Conservation (phyloP, 2,329 filamentous ascomycete genomes). For the Periconia sp. region DNA sequence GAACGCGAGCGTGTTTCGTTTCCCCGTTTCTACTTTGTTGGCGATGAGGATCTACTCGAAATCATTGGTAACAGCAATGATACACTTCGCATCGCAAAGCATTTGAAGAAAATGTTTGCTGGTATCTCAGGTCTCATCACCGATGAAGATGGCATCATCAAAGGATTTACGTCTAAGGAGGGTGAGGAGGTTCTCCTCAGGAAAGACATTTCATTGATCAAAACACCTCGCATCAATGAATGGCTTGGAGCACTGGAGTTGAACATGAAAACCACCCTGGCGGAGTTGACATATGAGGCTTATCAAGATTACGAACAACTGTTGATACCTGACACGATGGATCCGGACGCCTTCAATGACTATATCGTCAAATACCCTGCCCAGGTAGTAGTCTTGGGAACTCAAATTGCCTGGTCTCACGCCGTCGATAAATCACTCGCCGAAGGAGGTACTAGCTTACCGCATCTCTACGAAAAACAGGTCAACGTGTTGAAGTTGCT, state of each 20-base stretch:
- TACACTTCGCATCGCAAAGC: constrained; percentile 91
- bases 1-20: constrained; percentile 98
- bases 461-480: constrained; percentile 75
- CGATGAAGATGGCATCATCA: constrained; percentile 87
- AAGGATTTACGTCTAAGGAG: constrained; percentile 93
- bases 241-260: constrained; percentile 93
- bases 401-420: constrained; percentile 91
- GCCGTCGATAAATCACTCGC: constrained; percentile 77
- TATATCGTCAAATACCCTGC: constrained; percentile 86
- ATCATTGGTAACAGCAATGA: constrained; percentile 99
- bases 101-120: constrained; percentile 99
- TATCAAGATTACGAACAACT: constrained; percentile 79
- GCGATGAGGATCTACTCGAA: constrained; percentile 95
- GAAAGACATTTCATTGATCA: constrained; percentile 87
- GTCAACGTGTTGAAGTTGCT: constrained; percentile 83
- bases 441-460: constrained; percentile 69
- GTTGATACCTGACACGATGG: constrained; percentile 71
- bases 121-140: constrained; percentile 88
- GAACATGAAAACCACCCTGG: constrained; percentile 92
- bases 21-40: constrained; percentile 98
- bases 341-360: constrained; percentile 69
- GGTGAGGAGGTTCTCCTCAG: constrained; percentile 85
- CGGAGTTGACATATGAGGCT: constrained; percentile 85
- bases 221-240: constrained; percentile 96
- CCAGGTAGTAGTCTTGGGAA: constrained; percentile 92